Base-by-base conservation (phyloP, 306 rosid species). In the Nissolia schottii region DNA sequence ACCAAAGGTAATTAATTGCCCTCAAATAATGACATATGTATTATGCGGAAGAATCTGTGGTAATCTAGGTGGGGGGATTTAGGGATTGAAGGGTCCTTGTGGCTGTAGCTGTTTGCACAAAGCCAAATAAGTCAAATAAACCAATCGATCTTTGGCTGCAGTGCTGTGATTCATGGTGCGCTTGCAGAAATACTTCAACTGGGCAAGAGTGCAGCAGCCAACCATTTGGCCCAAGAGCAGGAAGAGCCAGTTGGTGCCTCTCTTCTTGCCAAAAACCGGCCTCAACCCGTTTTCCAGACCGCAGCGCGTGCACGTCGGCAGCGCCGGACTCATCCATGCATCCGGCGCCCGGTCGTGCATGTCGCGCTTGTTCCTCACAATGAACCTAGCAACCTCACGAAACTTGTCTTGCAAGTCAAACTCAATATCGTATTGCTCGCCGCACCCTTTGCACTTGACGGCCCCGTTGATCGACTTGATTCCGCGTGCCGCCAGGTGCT, bases 61-160 rank as follows among this genome's bases (percentile, higher is more conserved):
- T n/a, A n/a, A n/a, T n/a, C n/a, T n/a, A n/a, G n/a, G n/a, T n/a
- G n/a, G n/a, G n/a, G n/a, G n/a, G n/a, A n/a, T n/a, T n/a, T n/a
- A n/a, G n/a, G n/a, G n/a, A n/a, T n/a, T n/a, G n/a, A 79, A 84
- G 67, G 82, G 87, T 0, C 88, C 83, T 0, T 15, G 1, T 0
- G 85, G 88, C 10, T 71, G 62, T 5, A 89, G 75, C 54, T 90
- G 94, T 41, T 76, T 78, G 56, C 87, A 86, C 51, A 88, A 50
- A 24, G 55, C 75, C 9, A 84, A 22, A 54, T 82, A 88, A 25
- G 80, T 61, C 1, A 57, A 77, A 78, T 71, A 88, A 12, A 86
- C 38, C 51, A 90, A 62, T 0, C 90, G 81, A 73, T 90, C 75
- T 32, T 88, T 88, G 18, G 93, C 87, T 0, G 78, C 93, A 0